Evolutionary conservation across 2,329 filamentous ascomycete genomes (phyloP).

Genomic region (Trichoderma endophyticum): DNA sequence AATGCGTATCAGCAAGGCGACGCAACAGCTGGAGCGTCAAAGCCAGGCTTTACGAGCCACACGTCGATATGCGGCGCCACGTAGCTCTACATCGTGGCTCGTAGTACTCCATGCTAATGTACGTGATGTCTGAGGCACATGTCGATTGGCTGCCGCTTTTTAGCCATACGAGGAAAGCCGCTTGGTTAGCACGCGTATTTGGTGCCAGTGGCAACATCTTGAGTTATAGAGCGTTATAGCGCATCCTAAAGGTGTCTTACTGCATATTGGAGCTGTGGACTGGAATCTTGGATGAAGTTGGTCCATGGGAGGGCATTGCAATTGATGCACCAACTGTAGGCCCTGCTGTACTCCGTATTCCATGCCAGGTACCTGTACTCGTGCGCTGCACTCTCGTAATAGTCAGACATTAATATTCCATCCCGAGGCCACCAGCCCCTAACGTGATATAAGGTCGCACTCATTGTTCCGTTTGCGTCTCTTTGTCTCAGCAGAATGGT

Average conservation of each 20-base stretch:
- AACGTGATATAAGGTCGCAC: not conserved
- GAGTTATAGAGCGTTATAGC: not conserved
- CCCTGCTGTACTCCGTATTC: not conserved
- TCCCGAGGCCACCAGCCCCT: not conserved
- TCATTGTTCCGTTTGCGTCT: not conserved
- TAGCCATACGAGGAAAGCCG: not conserved
- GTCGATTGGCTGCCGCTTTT: slow-evolving; percentile 10
- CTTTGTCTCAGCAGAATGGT: slow-evolving; percentile 8
- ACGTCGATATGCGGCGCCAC: slow-evolving; percentile 11
- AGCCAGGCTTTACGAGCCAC: slow-evolving; percentile 2
- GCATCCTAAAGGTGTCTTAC: slow-evolving; percentile 1
- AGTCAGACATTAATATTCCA: not conserved
- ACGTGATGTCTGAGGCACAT: not conserved
- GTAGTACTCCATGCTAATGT: not conserved
- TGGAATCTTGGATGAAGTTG: not conserved
- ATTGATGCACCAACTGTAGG: not conserved
- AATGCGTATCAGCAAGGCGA: not conserved
- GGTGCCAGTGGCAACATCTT: not conserved
- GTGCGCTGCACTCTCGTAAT: not conserved
- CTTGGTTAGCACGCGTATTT: not conserved
- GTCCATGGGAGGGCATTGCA: not conserved
- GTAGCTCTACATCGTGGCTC: not conserved
- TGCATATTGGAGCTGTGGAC: not conserved
- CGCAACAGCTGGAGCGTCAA: not conserved
- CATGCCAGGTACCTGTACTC: not conserved